phyloP scores from a whole-genome alignment of 2,329 filamentous ascomycete species.

The Aureobasidium sp. region DNA sequence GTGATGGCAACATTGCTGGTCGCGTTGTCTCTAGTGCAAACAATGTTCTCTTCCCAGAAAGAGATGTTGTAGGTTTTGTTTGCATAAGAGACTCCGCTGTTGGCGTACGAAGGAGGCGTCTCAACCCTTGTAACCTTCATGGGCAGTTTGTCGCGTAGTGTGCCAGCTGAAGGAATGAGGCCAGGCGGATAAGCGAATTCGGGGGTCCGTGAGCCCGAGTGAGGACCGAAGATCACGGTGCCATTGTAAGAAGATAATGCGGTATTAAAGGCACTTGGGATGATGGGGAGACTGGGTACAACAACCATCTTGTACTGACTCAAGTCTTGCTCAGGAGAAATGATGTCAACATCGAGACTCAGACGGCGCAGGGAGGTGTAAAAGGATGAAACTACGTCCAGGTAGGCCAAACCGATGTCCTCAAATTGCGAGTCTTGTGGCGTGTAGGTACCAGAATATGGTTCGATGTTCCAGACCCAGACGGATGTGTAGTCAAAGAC shows the following conservation, averaged over 20 bases:
- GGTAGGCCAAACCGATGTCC: constrained; percentile 17
- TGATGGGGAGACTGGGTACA: constrained; percentile 22
- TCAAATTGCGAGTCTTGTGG: constrained; percentile 20
- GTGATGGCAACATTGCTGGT: constrained; percentile 18
- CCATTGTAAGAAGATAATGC: constrained; percentile 17
- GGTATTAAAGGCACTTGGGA: constrained; percentile 18
- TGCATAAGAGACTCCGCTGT: constrained; percentile 19
- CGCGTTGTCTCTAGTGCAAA: constrained; percentile 16
- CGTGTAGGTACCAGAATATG: constrained; percentile 20
- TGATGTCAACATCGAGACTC: constrained; percentile 21
- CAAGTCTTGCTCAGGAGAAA: constrained; percentile 19
- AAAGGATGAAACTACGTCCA: constrained; percentile 20
- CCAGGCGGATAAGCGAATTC: constrained; percentile 21
- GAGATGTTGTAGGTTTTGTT: constrained; percentile 20
- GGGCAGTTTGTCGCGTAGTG: constrained; percentile 16
- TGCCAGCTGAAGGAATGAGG: constrained; percentile 18
- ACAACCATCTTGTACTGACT: constrained; percentile 21
- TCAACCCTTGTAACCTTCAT: constrained; percentile 21
- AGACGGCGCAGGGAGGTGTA: constrained; percentile 22
- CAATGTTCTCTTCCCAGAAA: constrained; percentile 19
- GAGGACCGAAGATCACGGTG: constrained; percentile 19
- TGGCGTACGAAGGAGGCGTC: constrained; percentile 19
- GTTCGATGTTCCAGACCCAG: constrained; percentile 23
- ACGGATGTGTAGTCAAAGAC: constrained; percentile 21
- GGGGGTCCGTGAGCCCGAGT: constrained; percentile 19